Evolutionary conservation across 768 basidiomycete genomes (phyloP).

Genomic region (Tulasnella calospora): DNA sequence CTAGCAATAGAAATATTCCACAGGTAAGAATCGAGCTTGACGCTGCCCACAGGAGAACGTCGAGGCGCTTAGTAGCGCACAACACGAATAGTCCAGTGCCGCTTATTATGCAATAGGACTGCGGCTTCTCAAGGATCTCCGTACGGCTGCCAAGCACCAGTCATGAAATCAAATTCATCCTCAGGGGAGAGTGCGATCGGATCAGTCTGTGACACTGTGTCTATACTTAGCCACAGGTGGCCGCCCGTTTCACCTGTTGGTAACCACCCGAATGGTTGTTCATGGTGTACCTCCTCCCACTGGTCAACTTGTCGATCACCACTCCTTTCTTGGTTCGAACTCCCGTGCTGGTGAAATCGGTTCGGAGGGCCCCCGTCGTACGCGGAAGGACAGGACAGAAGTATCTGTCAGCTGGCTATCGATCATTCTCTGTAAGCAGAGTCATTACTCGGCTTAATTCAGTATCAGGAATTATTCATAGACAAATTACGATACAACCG

Average conservation of each 20-base stretch:
- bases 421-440: too few species aligned
- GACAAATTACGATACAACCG: too few species aligned
- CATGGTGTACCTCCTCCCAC: slow-evolving; percentile 77
- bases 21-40: neutral
- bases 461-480: too few species aligned
- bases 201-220: neutral
- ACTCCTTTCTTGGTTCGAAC: slow-evolving; percentile 75
- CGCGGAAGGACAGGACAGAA: too few species aligned
- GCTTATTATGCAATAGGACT: slow-evolving; percentile 70
- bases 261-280: slow-evolving; percentile 93
- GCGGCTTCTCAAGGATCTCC: slow-evolving; percentile 62
- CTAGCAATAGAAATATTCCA: slow-evolving; percentile 42
- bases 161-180: slow-evolving; percentile 93
- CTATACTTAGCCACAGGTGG: neutral
- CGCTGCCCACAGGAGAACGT: neutral
- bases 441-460: too few species aligned
- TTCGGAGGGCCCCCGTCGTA: slow-evolving; percentile 95
- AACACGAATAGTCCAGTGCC: slow-evolving; percentile 75
- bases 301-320: slow-evolving; percentile 83
- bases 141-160: slow-evolving; percentile 83
- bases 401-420: too few species aligned
- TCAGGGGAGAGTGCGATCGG: slow-evolving; percentile 46
- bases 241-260: neutral
- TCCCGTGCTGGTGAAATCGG: slow-evolving; percentile 95
- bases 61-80: slow-evolving; percentile 47